phyloP scores from a whole-genome alignment of 208 protist genomes.

The Wallacemonas sp. region DNA sequence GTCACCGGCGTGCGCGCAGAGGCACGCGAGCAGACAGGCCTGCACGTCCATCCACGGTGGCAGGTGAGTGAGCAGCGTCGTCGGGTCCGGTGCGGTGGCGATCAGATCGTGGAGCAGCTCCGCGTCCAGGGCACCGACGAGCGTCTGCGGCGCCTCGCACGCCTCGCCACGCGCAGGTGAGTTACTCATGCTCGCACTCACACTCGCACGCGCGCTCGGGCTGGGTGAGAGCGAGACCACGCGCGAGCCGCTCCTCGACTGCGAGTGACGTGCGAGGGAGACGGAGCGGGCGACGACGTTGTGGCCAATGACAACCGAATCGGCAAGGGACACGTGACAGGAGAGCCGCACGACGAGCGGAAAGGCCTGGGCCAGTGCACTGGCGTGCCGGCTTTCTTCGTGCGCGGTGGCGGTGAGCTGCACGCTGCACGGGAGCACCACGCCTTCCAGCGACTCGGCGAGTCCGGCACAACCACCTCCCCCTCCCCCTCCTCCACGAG shows the following conservation, averaged over 20 bases:
- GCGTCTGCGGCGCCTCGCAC: slow-evolving; percentile 15
- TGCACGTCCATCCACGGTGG: slow-evolving; percentile 3
- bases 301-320: slow-evolving; percentile 59
- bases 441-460: neutral
- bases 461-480: slow-evolving; percentile 16
- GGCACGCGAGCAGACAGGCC: neutral
- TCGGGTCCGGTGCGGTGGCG: slow-evolving; percentile 10
- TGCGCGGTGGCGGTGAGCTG: slow-evolving; percentile 56
- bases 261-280: slow-evolving; percentile 28
- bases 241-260: slow-evolving; percentile 23
- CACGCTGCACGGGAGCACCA: slow-evolving; percentile 7
- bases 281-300: slow-evolving; percentile 56
- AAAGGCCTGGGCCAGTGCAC: slow-evolving; percentile 47
- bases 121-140: slow-evolving; percentile 23
- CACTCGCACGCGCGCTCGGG: too few species aligned
- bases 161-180: too few species aligned
- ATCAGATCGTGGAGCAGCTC: slow-evolving; percentile 28
- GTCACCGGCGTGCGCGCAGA: neutral
- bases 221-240: too few species aligned
- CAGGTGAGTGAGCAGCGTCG: neutral
- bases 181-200: too few species aligned
- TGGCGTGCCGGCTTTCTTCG: slow-evolving; percentile 33
- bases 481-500: too few species aligned
- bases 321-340: slow-evolving; percentile 33
- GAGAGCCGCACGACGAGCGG: slow-evolving; percentile 48